Evolutionary conservation across 1,139 yeast genomes (phyloP), one percentile per base, ranked within the genome.

Genomic region (Starmera stellimalicola): DNA sequence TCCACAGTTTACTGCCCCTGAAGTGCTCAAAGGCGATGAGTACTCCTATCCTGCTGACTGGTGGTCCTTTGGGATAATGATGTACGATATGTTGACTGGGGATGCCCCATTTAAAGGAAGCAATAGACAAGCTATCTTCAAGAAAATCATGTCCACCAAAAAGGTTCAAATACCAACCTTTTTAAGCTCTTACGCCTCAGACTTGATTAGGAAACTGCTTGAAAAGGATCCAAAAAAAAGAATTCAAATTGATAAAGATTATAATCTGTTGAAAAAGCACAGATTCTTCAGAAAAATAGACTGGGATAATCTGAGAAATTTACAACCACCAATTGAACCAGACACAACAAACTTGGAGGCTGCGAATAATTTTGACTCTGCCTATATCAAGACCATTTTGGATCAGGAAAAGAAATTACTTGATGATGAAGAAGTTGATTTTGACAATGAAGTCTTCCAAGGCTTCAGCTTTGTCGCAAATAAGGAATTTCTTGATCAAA

Each of bases 1-100:
- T 0, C 94, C 95, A 0, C 95, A 87, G 54, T 88, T 85, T 54
- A 84, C 87, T 77, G 97, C 98, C 0, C 98, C 98, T 1, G 98
- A 91, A 54, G 83, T 91, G 12, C 58, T 91, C 23, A 71, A 70
- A 33, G 96, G 95, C 14, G 76, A 79, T 42, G 75, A 77, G 15
- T 91, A 91, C 52, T 88, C 88, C 39, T 79, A 71, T 43, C 70
- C 77, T 14, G 95, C 93, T 5, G 98, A 91, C 54, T 91, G 97
- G 97, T 91, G 97, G 94, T 84, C 95, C 0, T 64, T 91, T 27
- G 98, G 98, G 0, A 84, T 95, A 38, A 82, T 91, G 28, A 70
- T 85, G 16, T 85, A 66, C 52, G 97, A 91, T 55, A 66, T 91
- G 61, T 61, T 91, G 25, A 77, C 91, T 0, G 98, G 98, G 0